These are phyloP conservation scores for Solanum dulcamara DNA, from an alignment of 257 asterid species.

Conservation along the genomic window DNA sequence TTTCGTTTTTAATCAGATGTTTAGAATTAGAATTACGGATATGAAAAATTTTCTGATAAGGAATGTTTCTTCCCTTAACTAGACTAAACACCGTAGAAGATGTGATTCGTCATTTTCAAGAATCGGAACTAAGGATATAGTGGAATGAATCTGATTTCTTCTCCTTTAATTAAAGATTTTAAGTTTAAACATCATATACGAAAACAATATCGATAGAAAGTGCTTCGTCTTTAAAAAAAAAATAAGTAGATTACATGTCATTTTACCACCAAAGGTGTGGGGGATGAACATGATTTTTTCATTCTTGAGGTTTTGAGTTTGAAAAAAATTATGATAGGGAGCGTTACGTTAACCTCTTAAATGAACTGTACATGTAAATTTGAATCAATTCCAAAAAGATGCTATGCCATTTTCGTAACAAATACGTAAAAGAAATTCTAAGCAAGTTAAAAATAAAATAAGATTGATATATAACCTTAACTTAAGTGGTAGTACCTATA, in stretches of 20 bases:
- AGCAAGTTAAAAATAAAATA: background rate
- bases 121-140: background rate
- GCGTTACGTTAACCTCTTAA: background rate
- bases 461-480: background rate
- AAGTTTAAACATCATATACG: fast-evolving
- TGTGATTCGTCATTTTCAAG: background rate
- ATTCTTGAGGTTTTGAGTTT: background rate
- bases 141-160: background rate
- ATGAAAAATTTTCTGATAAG: background rate
- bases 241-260: background rate
- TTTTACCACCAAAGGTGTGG: background rate
- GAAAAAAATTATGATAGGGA: background rate
- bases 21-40: background rate
- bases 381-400: too few species aligned
- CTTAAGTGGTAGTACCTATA: background rate
- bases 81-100: background rate
- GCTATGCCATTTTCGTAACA: background rate
- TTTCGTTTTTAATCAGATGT: background rate
- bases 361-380: background rate
- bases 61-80: background rate
- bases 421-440: background rate
- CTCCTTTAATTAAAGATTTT: background rate
- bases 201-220: background rate
- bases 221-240: too few species aligned
- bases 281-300: background rate